Base-by-base conservation (phyloP, 75 land plant species). In the Cupressus sempervirens region DNA sequence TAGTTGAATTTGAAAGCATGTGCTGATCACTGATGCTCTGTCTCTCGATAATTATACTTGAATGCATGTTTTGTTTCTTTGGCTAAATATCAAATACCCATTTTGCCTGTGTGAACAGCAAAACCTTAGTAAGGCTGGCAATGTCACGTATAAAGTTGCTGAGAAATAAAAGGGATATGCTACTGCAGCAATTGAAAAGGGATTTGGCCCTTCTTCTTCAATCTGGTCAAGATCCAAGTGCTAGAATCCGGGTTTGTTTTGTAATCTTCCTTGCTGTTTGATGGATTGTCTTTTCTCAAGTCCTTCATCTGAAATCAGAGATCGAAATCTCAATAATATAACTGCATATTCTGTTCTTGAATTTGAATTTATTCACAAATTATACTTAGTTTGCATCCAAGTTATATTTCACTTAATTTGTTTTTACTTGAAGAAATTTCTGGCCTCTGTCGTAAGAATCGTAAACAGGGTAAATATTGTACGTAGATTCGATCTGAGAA, bases 141-240 rank as follows among this genome's bases (percentile, higher is more conserved):
- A 89, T 86, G 86, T 92, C 97, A 40, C 92, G 96, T 80, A 95
- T 95, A 85, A 95, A 95, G 91, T 88, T 95, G 72, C 88, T 95
- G 84, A 90, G 95, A 70, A 95, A 95, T 89, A 94, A 94, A 89
- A 85, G 97, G 70, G 88, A 90, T 53, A 89, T 81, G 52, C 92
- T 91, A 88, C 83, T 95, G 68, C 92, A 85, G 87, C 92, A 90
- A 81, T 91, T 95, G 96, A 86, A 92, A 32, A 83, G 96, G 20
- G 96, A 95, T 82, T 85, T 95, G 82, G 92, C 96, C 48, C 83
- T 90, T 88, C 93, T 95, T 58, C 94, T 95, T 16, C 89, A 90
- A 76, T 90, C 93, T 48, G 92, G 93, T 38, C 97, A 95, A 84
- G 96, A 94, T 18, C 87, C 94, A 56, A 95, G 93, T 83, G 97